Base-by-base conservation (phyloP, 176 grass and related monocot genomes). In the Pontederia paniculata region DNA sequence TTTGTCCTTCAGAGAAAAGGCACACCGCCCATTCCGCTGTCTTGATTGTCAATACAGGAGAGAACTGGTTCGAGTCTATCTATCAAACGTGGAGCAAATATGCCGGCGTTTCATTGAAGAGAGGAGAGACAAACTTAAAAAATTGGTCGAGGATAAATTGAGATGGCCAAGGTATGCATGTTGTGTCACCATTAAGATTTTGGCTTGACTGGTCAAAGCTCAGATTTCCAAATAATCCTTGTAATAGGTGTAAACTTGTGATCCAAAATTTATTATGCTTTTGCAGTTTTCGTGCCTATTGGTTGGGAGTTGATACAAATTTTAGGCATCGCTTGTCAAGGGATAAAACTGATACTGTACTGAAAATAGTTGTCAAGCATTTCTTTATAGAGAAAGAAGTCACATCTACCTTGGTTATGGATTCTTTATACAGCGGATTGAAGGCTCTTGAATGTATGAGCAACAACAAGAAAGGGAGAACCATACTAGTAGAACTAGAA, bases 1-100 rank as follows among this genome's bases (percentile, higher is more conserved):
- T 58, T 60, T 42, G 11, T 60, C 9, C 41, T 44, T 44, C 45
- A 98, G 86, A 83, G 86, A 98, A 77, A 98, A 90, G 74, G 70
- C 68, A 57, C 75, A 91, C 52, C 84, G 63, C 65, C 93, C 93
- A 69, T 97, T 97, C 72, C 79, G 83, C 21, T 97, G 86, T 77
- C 86, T 97, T 66, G 93, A 90, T 62, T 58, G 75, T 12, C 82
- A 90, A 37, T 97, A 97, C 45, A 77, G 93, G 58, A 90, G 83
- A 54, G 93, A 97, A 71, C 80, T 97, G 28, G 81, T 97, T 65
- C 73, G 93, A 45, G 83, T 90, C 15, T 97, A 90, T 76, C 77
- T 97, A 57, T 88, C 83, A 65, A 97, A 91, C 67, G 93, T 97
- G 54, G 93, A 97, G 65, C 93, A 90, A 79, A 78, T 90, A 70